Evolutionary conservation across 352 stramenopile species (phyloP), one percentile per base, ranked within the genome.

Genomic region (Phytophthora uliginosa): DNA sequence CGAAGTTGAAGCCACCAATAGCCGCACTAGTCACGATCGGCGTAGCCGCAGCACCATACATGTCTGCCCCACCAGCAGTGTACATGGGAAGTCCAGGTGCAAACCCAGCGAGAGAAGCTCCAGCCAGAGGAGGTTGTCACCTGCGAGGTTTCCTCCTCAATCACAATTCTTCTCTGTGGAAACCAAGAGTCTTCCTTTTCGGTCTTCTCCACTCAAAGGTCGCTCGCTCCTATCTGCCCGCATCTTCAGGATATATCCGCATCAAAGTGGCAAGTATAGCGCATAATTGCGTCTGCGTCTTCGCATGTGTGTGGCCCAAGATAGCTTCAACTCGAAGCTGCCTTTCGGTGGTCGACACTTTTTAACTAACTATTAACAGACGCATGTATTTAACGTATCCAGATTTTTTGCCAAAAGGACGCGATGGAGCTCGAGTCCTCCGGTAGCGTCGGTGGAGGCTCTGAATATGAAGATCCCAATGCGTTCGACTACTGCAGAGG

Each of bases 281-380:
- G 2, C 4, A 20, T 28, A 31, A 18, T 53, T 28, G 20, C 10
- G 13, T 20, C 18, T 59, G 54, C n/a, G n/a, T 12, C 55, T 62
- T 76, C 63, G 56, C 69, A 69, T 63, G 36, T 20, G 42, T 20
- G 8, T 10, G 10, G 24, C 69, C 58, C 33, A 76, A 69, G 63
- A 76, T 76, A 76, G 33, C 57, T 73, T 72, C 33, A 63, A 63
- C 55, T 50, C 68, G n/a, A 13, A 71, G 54, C 66, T 74, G 67
- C 59, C 36, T 71, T 75, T 75, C 59, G 66, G 53, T 74, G 42
- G 59, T 74, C 66, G 66, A 64, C 59, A 60, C 9, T 36, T 22
- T 31, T 36, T 50, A 51, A 59, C 58, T 26, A 13, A 20, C 54
- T 26, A 31, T 48, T 6, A 34, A 22, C 20, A n/a, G 28, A 31